Evolutionary conservation across 2,329 filamentous ascomycete species (phyloP), one percentile per base, ranked within the genome.

Genomic region (Trichoderma sp.): DNA sequence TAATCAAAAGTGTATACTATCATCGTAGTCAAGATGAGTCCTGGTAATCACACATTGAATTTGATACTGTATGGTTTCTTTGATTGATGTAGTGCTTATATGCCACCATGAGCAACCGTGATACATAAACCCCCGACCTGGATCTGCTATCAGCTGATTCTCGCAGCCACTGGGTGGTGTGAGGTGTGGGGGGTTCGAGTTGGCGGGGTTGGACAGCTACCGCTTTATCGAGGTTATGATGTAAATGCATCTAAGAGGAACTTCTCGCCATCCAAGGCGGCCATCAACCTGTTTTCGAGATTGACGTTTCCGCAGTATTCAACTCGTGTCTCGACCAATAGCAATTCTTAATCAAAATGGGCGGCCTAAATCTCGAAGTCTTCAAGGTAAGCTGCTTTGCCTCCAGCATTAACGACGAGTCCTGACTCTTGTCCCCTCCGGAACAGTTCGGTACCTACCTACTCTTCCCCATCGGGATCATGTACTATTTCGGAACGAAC

Each of bases 401-500:
- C 39, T n/a, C 13, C 25, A 15, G 32, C 17, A 17, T 2, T 22
- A 32, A 7, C 22, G 15, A n/a, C 35, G 39, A 48, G 52, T 39
- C 50, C 52, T 64, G 4, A 56, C 27, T 34, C 17, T 15, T 5
- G 5, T 17, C 15, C 15, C 5, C 35, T 9, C n/a, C 25, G 39
- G 37, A 15, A 27, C 34, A 97, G 94, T 99, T 99, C 80, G 94
- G 94, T 83, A 92, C 96, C 87, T 99, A 99, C 84, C 90, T 99
- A 83, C 90, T 97, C 86, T 99, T 99, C 82, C 95, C 95, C 19
- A 98, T 99, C 76, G 93, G 92, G 74, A 94, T 95, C 84, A 99
- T 99, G 95, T 98, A 96, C 86, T 99, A 99, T 84, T 99, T 98
- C 80, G 95, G 95, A 78, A 97, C 94, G 67, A 99, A 99, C 80